Evolutionary conservation across 2,329 filamentous ascomycete genomes (phyloP), one percentile per base, ranked within the genome.

Genomic region (Chaetomium sp.): DNA sequence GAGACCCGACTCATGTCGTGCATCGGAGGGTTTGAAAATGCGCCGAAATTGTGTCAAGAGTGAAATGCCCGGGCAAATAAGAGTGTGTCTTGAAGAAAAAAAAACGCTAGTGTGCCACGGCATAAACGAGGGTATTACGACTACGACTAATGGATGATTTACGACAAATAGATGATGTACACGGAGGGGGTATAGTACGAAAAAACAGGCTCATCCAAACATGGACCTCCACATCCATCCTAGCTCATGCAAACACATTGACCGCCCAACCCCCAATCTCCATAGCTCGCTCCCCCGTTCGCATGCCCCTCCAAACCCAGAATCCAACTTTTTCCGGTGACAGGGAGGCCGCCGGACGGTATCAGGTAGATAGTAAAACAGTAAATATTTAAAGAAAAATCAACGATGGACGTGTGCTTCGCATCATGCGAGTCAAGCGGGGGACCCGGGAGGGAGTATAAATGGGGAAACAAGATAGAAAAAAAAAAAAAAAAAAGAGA

Each of bases 171-270:
- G 55, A 53, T 62, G 57, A 13, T 50, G 16, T 56, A 57, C 53
- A 62, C 60, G 29, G 42, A 57, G 19, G 51, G 60, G 54, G 55
- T 63, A 63, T 63, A 57, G 47, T 63, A 51, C 47, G 53, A 6
- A 42, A 62, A 51, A 60, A 27, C n/a, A 38, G 25, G 29, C 45
- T 55, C 23, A 31, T 42, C 33, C 12, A n/a, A 42, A 57, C 21
- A 19, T 42, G 35, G 7, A 10, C 33, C 12, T 13, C 55, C 13
- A 45, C 19, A 21, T 13, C 12, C n/a, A 45, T 27, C 2, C n/a
- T 12, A 12, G 38, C 38, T 42, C 55, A 57, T 57, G 35, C 35
- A 45, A 31, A 21, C 53, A 25, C n/a, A 19, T 12, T 45, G 8
- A 57, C 19, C 35, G 21, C 49, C 49, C 49, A 25, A 42, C 38